Percentiles rank a stretch among this genome's conserved stretches.
phyloP scores from a whole-genome alignment of 768 basidiomycete species.

The Pleurotus pulmonarius region DNA sequence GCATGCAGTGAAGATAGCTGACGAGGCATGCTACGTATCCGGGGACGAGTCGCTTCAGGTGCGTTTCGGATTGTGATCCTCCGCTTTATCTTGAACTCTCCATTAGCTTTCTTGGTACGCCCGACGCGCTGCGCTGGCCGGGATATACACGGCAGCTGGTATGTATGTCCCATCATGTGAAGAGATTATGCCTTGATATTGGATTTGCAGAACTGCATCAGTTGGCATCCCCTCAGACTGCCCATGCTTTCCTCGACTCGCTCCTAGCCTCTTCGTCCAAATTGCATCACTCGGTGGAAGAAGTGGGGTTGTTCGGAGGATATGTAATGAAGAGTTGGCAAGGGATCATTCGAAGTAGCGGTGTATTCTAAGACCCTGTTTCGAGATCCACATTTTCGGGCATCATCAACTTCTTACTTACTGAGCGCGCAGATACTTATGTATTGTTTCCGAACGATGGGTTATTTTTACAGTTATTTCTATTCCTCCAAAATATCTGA shows the following conservation, averaged over 20 bases:
- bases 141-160: conserved; percentile 73
- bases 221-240: conserved; percentile 69
- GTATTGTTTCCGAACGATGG: too few species aligned
- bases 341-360: conserved; percentile 68
- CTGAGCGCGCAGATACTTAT: too few species aligned
- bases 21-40: conserved; percentile 62
- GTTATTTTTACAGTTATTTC: too few species aligned
- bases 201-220: conserved; percentile 66
- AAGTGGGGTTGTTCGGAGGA: conserved; percentile 49
- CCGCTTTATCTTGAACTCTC: not conserved
- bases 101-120: conserved; percentile 71
- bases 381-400: too few species aligned
- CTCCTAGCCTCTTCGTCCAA: conserved; percentile 49
- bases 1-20: conserved; percentile 61
- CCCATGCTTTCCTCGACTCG: conserved; percentile 59
- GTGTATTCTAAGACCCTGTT: conserved; percentile 33
- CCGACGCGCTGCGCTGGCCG: conserved; percentile 58
- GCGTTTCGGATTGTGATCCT: conserved; percentile 14
- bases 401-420: too few species aligned
- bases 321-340: conserved; percentile 70
- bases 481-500: too few species aligned
- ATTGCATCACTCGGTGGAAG: conserved; percentile 44
- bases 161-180: conserved; percentile 7
- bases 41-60: conserved; percentile 59
- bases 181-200: not conserved